Evolutionary conservation across 1,284 basidiomycete genomes (phyloP), one percentile per base, ranked within the genome.

Genomic region (Leccinum ponderosum): DNA sequence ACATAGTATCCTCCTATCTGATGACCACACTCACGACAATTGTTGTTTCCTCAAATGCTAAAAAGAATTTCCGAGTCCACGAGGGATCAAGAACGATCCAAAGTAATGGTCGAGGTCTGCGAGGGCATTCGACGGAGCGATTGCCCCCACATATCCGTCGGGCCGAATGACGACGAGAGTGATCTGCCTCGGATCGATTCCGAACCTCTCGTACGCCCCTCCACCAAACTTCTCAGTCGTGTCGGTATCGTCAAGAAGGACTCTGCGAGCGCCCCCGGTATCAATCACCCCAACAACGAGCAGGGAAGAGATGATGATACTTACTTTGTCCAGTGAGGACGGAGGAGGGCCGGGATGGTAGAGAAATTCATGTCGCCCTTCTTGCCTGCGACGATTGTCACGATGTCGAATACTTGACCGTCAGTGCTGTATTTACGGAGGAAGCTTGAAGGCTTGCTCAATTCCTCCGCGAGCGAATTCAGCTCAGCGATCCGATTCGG

Each of bases 251-350:
- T 48, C 47, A 29, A 62, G 62, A 22, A 62, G 53, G 4, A 62
- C 61, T 52, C 62, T 62, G 15, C 7, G 15, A n/a, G 37, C 14
- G 7, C 6, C 29, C 29, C 29, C 29, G 29, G 29, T 31, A 31
- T 31, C 29, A 31, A 31, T 31, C 29, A 31, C 29, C 29, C 29
- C 29, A 0, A 31, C 29, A 31, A 31, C 29, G 29, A 31, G 29
- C 29, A 31, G 29, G 1, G 37, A 7, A 6, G 15, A 15, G 12
- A 39, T 7, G 6, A 62, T 25, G 22, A 52, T 4, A 64, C 69
- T 37, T 58, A 88, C 87, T 84, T 87, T 3, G 85, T 81, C 87
- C 87, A 90, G 69, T 89, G 87, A 8, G 82, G 74, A 59, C 85
- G 75, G 63, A 89, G 75, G 2, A 79, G 62, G 15, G 64, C 60